Evolutionary conservation across 2,329 filamentous ascomycete species (phyloP).

Genomic region (Alternaria panax): DNA sequence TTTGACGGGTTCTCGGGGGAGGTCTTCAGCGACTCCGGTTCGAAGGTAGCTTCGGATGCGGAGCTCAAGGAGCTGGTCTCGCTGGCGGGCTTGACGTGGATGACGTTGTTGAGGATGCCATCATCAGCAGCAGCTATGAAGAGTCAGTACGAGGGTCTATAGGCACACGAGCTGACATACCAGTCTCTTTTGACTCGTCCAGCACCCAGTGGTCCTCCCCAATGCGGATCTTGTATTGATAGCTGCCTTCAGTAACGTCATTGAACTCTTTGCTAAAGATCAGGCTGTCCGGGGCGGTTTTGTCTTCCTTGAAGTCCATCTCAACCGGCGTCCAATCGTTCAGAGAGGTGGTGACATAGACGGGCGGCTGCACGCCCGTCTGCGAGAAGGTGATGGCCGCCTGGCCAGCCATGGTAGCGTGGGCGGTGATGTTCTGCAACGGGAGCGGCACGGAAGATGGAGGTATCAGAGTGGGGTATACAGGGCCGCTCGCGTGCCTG

Average conservation of each 20-base stretch:
- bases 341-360: constrained; percentile 75
- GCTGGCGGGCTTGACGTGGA: constrained; percentile 44
- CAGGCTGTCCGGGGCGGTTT: constrained; percentile 61
- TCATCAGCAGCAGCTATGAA: constrained; percentile 58
- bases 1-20: constrained; percentile 1
- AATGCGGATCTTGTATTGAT: constrained; percentile 78
- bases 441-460: background rate
- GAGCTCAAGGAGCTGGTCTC: background rate
- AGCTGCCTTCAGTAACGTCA: constrained; percentile 63
- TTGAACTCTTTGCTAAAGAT: constrained; percentile 66
- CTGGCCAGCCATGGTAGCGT: constrained; percentile 29
- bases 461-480: constrained; percentile 2
- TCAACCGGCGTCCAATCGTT: constrained; percentile 72
- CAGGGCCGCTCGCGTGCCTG: constrained; percentile 26
- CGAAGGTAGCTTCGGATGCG: constrained; percentile 1
- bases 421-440: background rate
- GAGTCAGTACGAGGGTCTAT: constrained; percentile 23
- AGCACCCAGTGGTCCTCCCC: constrained; percentile 71
- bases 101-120: constrained; percentile 63
- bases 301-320: constrained; percentile 62
- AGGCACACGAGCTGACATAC: constrained; percentile 54
- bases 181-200: constrained; percentile 67
- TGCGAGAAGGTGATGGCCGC: constrained; percentile 69
- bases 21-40: background rate
- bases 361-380: constrained; percentile 67